phyloP scores from a whole-genome alignment of 202 grass and related monocot genomes.

The Zoysia matrella region DNA sequence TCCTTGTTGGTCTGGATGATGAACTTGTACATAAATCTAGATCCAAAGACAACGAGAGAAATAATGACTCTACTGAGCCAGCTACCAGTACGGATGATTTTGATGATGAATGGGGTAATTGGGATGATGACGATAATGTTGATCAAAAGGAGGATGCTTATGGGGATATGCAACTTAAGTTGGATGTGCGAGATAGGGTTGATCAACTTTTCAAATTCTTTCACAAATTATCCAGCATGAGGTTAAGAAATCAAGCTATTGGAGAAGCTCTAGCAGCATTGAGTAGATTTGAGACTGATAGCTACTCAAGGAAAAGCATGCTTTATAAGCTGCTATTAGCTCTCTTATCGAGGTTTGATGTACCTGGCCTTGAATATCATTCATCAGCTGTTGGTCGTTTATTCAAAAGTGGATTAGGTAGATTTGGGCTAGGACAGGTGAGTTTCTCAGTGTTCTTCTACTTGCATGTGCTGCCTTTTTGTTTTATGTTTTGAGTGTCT shows the following conservation, averaged over 20 bases:
- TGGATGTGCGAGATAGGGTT: conserved; percentile 88
- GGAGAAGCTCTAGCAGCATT: conserved; percentile 70
- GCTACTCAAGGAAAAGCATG: conserved; percentile 76
- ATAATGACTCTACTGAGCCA: conserved; percentile 47
- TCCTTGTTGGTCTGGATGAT: conserved; percentile 76
- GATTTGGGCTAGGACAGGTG: conserved; percentile 96
- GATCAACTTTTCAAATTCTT: conserved; percentile 93
- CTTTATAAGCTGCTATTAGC: conserved; percentile 89
- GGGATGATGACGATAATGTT: conserved; percentile 77
- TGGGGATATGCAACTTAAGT: conserved; percentile 82
- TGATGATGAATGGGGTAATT: conserved; percentile 91
- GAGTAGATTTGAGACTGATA: conserved; percentile 75
- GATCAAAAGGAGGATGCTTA: conserved; percentile 73
- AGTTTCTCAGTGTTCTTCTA: conserved; percentile 19
- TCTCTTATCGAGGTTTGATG: conserved; percentile 67
- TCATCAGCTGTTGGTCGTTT: conserved; percentile 88
- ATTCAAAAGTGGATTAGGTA: conserved; percentile 92
- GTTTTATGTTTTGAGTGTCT: conserved; percentile 12
- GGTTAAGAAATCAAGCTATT: conserved; percentile 68
- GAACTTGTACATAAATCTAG: conserved; percentile 71
- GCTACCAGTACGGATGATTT: conserved; percentile 73
- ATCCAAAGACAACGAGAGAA: conserved; percentile 54
- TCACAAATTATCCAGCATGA: conserved; percentile 86
- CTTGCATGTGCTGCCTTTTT: conserved; percentile 10
- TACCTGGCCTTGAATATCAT: conserved; percentile 89